A percentile compares a stretch with the other conserved stretches of the same genome.
phyloP scores from a whole-genome alignment of 352 stramenopile genomes.

The Phytophthora meadii region DNA sequence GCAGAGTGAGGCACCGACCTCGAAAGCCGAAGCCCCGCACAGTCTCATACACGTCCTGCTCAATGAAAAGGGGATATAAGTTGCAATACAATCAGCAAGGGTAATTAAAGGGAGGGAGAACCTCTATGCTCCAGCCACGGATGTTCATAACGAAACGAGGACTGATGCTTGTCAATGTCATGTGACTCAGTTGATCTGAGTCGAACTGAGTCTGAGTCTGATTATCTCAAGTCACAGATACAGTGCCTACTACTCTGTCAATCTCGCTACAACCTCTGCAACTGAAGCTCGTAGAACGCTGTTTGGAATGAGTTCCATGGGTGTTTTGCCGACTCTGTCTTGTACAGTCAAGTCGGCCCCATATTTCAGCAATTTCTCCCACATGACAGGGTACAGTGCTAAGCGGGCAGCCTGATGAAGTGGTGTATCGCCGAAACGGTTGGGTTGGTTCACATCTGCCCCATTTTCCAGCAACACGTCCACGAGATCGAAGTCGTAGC shows the following conservation, averaged over 20 bases:
- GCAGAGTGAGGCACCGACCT: slow-evolving; percentile 33
- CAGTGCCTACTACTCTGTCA: neutral
- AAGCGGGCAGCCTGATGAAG: slow-evolving; percentile 40
- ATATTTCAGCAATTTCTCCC: slow-evolving; percentile 33
- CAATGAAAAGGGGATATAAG: slow-evolving; percentile 1
- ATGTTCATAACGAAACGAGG: slow-evolving; percentile 23
- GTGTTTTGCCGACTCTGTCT: slow-evolving; percentile 34
- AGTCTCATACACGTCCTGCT: slow-evolving; percentile 31
- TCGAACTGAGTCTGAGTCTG: neutral
- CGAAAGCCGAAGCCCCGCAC: slow-evolving; percentile 36
- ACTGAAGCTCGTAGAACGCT: slow-evolving; percentile 34
- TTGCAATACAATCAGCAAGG: neutral
- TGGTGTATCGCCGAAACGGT: slow-evolving; percentile 42
- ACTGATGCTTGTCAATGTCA: neutral
- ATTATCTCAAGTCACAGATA: too few relatives aligned
- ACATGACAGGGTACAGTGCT: slow-evolving; percentile 37
- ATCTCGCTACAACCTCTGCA: slow-evolving; percentile 20
- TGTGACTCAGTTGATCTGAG: too few relatives aligned
- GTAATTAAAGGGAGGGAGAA: neutral
- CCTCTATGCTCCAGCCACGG: slow-evolving; percentile 26
- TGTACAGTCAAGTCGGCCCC: slow-evolving; percentile 27
- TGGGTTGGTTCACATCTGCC: slow-evolving; percentile 37
- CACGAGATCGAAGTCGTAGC: slow-evolving; percentile 41
- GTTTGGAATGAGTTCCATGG: slow-evolving; percentile 42
- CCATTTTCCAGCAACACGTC: slow-evolving; percentile 38